phyloP scores from a whole-genome alignment of 2,329 filamentous ascomycete genomes.

The Aspergillus fischeri region DNA sequence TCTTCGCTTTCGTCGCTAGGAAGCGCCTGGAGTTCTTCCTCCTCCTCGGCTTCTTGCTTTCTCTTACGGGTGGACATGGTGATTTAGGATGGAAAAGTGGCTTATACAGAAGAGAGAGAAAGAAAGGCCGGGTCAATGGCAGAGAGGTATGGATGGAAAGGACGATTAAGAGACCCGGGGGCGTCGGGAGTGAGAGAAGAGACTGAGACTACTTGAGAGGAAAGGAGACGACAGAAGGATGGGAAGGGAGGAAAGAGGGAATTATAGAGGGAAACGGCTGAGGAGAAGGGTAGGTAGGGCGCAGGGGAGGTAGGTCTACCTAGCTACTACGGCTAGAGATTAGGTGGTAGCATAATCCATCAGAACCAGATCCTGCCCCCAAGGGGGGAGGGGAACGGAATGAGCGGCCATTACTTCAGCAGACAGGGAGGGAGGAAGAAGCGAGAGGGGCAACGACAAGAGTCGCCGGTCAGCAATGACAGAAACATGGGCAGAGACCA shows the following conservation, averaged over 20 bases:
- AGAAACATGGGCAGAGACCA: constrained; percentile 3
- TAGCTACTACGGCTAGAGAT: constrained; percentile 6
- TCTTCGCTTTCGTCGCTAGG: constrained; percentile 49
- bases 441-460: constrained; percentile 3
- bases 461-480: constrained; percentile 10
- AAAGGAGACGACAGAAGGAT: constrained; percentile 28
- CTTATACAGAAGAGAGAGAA: background rate
- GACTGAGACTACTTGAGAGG: constrained; percentile 32
- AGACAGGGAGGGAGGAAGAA: constrained; percentile 39
- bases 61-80: constrained; percentile 48
- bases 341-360: constrained; percentile 21
- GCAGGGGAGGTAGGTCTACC: constrained; percentile 9
- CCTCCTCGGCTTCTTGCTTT: constrained; percentile 47
- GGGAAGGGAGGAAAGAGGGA: constrained; percentile 14
- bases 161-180: constrained; percentile 19
- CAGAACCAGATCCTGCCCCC: constrained; percentile 24
- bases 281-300: constrained; percentile 5
- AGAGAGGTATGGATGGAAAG: constrained; percentile 34
- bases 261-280: constrained; percentile 10
- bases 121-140: constrained; percentile 9
- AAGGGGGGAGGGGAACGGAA: constrained; percentile 41
- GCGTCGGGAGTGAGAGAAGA: constrained; percentile 20
- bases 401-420: constrained; percentile 52
- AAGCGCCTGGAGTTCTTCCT: constrained; percentile 44
- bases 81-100: constrained; percentile 1